Conservation (phyloP, 2,329 filamentous ascomycete species). For the Diaporthe ilicicola region DNA sequence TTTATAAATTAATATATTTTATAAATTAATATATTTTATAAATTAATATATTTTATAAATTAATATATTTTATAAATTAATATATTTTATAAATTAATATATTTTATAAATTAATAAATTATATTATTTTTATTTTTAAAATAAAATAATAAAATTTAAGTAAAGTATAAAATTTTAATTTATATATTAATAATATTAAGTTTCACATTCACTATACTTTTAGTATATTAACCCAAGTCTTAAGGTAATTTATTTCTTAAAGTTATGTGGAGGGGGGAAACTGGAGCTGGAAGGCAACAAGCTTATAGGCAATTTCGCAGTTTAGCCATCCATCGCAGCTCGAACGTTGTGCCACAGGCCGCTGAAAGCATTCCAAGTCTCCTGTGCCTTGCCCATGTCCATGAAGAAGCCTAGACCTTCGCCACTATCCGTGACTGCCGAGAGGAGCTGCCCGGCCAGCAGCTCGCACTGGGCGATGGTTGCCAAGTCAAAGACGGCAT, state of each 20-base stretch:
- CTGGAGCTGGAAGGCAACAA: background rate
- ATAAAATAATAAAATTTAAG: no score
- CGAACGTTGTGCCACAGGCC: background rate
- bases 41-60: no score
- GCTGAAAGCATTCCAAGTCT: slow-evolving; percentile 14
- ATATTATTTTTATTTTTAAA: background rate
- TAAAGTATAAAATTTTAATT: no score
- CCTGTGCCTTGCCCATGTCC: slow-evolving; percentile 15
- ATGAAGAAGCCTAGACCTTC: slow-evolving; percentile 15
- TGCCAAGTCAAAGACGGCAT: slow-evolving; percentile 73
- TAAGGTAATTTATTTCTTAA: no score
- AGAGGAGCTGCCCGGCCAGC: slow-evolving; percentile 4
- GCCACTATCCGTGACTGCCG: background rate
- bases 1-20: no score
- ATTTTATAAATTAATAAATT: background rate
- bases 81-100: background rate
- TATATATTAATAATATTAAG: no score
- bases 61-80: background rate
- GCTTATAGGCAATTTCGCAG: background rate
- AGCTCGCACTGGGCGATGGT: slow-evolving; percentile 68
- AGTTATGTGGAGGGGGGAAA: background rate
- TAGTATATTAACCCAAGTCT: no score
- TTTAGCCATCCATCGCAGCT: background rate
- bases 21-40: no score
- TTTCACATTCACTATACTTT: no score